Conservation (phyloP, 1,284 basidiomycete genomes). For the Leccinum fallax region DNA sequence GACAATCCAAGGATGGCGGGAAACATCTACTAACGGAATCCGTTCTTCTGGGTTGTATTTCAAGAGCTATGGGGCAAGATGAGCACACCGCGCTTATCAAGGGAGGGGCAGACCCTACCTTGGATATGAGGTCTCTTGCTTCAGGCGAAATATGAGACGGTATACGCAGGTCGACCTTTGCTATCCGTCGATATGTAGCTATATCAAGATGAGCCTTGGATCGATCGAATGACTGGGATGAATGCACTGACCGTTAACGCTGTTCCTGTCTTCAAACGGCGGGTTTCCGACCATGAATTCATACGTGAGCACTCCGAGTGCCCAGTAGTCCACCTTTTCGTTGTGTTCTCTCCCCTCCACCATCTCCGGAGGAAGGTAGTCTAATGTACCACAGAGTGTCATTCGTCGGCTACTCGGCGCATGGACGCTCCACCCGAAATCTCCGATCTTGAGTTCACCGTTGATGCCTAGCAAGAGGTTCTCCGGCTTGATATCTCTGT, state of each 20-base stretch:
- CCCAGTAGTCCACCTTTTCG: conserved; percentile 96
- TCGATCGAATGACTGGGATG: not conserved
- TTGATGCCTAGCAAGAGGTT: conserved; percentile 94
- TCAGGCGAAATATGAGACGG: conserved; percentile 66
- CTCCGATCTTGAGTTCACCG: conserved; percentile 97
- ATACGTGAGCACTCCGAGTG: conserved; percentile 93
- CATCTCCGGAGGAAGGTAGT: conserved; percentile 99
- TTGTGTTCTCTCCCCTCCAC: conserved; percentile 87
- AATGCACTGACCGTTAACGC: conserved; percentile 63
- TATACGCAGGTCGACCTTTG: conserved; percentile 81
- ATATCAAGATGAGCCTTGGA: conserved; percentile 7
- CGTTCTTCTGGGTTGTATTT: conserved; percentile 86
- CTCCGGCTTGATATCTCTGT: conserved; percentile 99
- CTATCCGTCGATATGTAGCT: conserved; percentile 90
- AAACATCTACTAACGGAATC: conserved; percentile 79
- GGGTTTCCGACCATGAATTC: conserved; percentile 93
- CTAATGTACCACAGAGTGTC: conserved; percentile 94
- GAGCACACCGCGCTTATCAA: conserved; percentile 24
- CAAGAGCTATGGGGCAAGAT: conserved; percentile 65
- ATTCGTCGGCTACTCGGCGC: conserved; percentile 89
- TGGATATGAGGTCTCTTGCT: conserved; percentile 66
- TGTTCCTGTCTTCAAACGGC: conserved; percentile 90
- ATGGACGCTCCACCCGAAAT: conserved; percentile 99
- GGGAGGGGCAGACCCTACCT: conserved; percentile 40
- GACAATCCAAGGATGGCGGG: conserved; percentile 91